Evolutionary conservation across 2,329 filamentous ascomycete species (phyloP).

Genomic region (Knufia fluminis): DNA sequence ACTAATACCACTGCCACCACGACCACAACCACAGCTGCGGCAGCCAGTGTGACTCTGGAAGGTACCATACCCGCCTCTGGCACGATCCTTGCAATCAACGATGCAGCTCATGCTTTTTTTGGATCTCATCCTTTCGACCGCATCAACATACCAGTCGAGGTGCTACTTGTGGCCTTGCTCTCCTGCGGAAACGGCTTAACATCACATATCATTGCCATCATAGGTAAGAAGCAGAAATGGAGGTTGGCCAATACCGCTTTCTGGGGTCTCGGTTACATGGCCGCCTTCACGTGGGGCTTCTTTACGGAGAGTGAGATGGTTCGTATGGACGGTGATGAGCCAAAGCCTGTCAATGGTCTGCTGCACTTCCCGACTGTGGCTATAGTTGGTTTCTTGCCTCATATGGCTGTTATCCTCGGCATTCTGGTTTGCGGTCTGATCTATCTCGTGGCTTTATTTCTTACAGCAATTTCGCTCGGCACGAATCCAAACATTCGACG

Average conservation of each 20-base stretch:
- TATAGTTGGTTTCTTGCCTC: conserved; percentile 88
- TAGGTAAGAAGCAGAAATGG: conserved; percentile 68
- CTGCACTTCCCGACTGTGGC: conserved; percentile 88
- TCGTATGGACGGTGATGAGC: conserved; percentile 13
- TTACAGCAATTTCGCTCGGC: conserved; percentile 59
- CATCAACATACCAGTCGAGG: conserved; percentile 82
- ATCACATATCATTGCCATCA: conserved; percentile 71
- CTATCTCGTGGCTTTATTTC: conserved; percentile 63
- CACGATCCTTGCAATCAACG: conserved; percentile 29
- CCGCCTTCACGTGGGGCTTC: conserved; percentile 69
- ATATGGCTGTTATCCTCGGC: conserved; percentile 74
- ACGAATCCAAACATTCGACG: conserved; percentile 40
- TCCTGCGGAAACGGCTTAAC: conserved; percentile 81
- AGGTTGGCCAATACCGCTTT: conserved; percentile 80
- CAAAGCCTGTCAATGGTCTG: conserved; percentile 45
- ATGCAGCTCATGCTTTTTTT: conserved; percentile 23
- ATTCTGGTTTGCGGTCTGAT: conserved; percentile 68
- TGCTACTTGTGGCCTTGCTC: conserved; percentile 77
- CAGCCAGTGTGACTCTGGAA: conserved; percentile 27
- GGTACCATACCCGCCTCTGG: conserved; percentile 25
- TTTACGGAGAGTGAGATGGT: conserved; percentile 35
- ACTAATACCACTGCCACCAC: conserved; percentile 11
- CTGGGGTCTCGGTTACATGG: conserved; percentile 87
- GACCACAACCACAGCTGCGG: conserved; percentile 28
- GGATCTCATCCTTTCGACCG: conserved; percentile 57